phyloP scores from a whole-genome alignment of 306 rosid species.

The Lithocarpus polystachyus region DNA sequence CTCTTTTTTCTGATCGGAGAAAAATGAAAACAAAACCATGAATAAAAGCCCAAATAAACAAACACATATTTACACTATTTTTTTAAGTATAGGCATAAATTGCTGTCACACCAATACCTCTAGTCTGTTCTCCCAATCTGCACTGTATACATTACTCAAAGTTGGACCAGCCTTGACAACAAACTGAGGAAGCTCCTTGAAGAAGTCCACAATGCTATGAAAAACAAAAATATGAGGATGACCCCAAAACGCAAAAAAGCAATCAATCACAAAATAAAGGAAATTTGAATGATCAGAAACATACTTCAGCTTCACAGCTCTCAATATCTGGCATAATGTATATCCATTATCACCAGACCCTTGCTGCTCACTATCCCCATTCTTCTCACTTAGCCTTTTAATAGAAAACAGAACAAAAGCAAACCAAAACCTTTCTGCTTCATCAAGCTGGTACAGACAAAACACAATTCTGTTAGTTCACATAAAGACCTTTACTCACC shows the following conservation, averaged over 20 bases:
- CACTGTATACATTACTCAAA: slow-evolving; percentile 62
- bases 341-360: slow-evolving; percentile 43
- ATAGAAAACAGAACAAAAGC: slow-evolving; percentile 69
- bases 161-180: slow-evolving; percentile 78
- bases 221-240: slow-evolving; percentile 23
- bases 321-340: slow-evolving; percentile 73
- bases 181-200: slow-evolving; percentile 95
- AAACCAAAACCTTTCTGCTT: slow-evolving; percentile 83
- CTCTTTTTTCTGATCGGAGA: slow-evolving; percentile 64
- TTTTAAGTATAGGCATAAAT: slow-evolving; percentile 11
- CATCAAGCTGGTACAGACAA: slow-evolving; percentile 61
- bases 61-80: not conserved
- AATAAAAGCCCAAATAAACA: slow-evolving; percentile 18
- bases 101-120: slow-evolving; percentile 51
- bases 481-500: slow-evolving; percentile 6
- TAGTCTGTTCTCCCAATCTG: slow-evolving; percentile 92
- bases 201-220: slow-evolving; percentile 78
- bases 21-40: slow-evolving; percentile 6
- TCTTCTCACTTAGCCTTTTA: slow-evolving; percentile 56
- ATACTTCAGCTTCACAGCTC: slow-evolving; percentile 80
- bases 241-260: slow-evolving; percentile 4
- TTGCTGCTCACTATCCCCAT: slow-evolving; percentile 30
- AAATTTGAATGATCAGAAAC: slow-evolving; percentile 21
- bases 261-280: slow-evolving; percentile 12
- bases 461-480: slow-evolving; percentile 9